Evolutionary conservation across 768 basidiomycete genomes (phyloP), one percentile per base, ranked within the genome.

Genomic region (Cystobasidium tubakii): DNA sequence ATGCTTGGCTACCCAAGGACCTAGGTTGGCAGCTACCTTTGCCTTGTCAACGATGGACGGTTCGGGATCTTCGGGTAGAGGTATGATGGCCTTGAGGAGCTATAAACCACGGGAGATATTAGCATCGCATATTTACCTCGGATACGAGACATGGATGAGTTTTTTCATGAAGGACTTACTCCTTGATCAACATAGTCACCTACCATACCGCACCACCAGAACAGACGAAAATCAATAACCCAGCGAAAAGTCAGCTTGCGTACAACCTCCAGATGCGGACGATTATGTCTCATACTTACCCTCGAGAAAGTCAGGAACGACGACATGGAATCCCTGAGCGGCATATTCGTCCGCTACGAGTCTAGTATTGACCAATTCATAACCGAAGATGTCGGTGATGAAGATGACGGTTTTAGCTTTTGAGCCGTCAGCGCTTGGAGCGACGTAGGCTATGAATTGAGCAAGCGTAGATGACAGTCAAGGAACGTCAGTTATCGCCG

Each of bases 361-460:
- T 39, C 66, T 66, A 27, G 55, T 64, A 34, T 73, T 72, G 9
- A 66, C 34, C 27, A 81, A 75, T 44, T 82, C 77, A 34, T 78
- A 79, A 29, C 82, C 82, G 67, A 83, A 83, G 73, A 83, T 79
- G 69, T 82, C 81, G 29, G 79, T 67, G 34, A 83, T 76, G 73
- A 81, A 79, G 62, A 83, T 75, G 55, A 81, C 75, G 1, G 79
- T 79, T 74, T 80, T 79, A 43, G 78, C 75, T 71, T 81, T 81
- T 53, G 50, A 65, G 9, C 78, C 78, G 12, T 75, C 73, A 39
- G 81, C 75, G 27, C 79, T 77, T 39, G 73, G 64, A 69, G 79
- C 75, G 64, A 81, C 77, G 74, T 82, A 82, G 62, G 81, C 81
- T 72, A 19, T n/a, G 46, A n/a, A n/a, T 50, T 50, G 12, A 19